Percentiles rank a stretch among this genome's conserved stretches.
Conservation (phyloP, 2,329 filamentous ascomycete genomes). For the Fusarium kyushuense region DNA sequence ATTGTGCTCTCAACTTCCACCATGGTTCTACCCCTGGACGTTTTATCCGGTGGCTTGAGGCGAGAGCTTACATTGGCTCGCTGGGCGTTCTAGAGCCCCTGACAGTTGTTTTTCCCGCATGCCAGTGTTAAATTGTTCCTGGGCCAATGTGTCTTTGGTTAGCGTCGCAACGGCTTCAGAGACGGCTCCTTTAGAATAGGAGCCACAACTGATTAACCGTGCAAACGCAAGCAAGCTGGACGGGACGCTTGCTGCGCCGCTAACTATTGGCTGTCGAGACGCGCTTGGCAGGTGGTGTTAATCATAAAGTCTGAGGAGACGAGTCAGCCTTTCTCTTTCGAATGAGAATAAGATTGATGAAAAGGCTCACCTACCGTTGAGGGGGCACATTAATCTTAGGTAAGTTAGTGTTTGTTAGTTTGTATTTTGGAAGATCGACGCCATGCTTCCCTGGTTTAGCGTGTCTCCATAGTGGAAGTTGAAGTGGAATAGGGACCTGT, state of each 20-base stretch:
- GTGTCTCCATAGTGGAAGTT: constrained; percentile 5
- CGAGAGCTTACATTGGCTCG: constrained; percentile 24
- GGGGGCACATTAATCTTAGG: constrained; percentile 26
- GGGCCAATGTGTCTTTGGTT: constrained; percentile 43
- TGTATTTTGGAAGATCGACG: constrained; percentile 19
- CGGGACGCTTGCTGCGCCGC: constrained; percentile 21
- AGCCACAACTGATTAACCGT: constrained; percentile 43
- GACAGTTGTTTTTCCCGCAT: constrained; percentile 24
- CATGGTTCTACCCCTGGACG: constrained; percentile 23
- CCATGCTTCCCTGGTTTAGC: constrained; percentile 28
- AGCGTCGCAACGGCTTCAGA: constrained; percentile 28
- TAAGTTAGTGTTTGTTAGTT: constrained; percentile 12
- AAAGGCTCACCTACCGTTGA: constrained; percentile 30
- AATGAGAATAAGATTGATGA: constrained; percentile 32
- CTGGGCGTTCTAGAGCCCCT: constrained; percentile 28
- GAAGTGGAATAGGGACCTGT: constrained; percentile 3
- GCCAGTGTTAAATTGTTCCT: constrained; percentile 34
- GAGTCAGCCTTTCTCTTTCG: constrained; percentile 25
- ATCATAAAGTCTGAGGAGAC: constrained; percentile 6
- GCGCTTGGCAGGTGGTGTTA: constrained; percentile 10
- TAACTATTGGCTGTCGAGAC: constrained; percentile 26
- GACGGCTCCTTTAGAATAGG: constrained; percentile 20
- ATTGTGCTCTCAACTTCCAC: constrained; percentile 6
- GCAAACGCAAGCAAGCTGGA: constrained; percentile 16
- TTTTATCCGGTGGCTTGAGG: constrained; percentile 32